Base-by-base conservation (phyloP, 2,329 filamentous ascomycete genomes). In the Blumeria hordei region DNA sequence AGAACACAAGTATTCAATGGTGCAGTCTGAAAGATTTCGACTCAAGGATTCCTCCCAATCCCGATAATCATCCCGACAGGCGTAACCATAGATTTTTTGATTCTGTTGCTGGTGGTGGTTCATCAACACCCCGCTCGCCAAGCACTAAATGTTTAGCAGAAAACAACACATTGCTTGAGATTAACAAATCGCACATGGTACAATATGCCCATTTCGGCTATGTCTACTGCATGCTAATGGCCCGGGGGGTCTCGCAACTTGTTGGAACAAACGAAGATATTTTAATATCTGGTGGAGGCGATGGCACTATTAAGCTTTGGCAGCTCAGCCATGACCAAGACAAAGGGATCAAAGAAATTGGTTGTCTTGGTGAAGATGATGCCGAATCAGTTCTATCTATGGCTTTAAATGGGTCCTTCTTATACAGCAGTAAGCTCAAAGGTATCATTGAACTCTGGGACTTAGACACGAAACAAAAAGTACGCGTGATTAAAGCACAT, bases 391-490 rank as follows among this genome's bases (percentile, higher is more conserved):
- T 82, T 11, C 71, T 95, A 57, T 92, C 86, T 0, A 74, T 98
- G 54, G 82, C 85, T 5, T 75, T 94, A 2, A 88, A 96, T 58
- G 88, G 87, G 0, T 88, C 88, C 0, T 93, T 98, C 60, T 73
- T 98, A 4, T 98, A 96, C 65, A 86, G 85, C 57, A 92, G 92
- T 50, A 84, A 93, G 61, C 76, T 88, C 0, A 81, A 85, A 41
- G 93, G 92, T 21, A 77, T 94, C 53, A 79, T 98, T 57, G 90
- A 96, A 65, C 78, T 98, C 10, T 98, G 93, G 90, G 93, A 98
- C 65, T 74, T 98, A 12, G 90, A 96, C 65, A 96, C 92, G 0
- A 81, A 83, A 55, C 92, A 98, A 68, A 81, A 92, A 52, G 74
- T 98, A 47, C 77, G 92, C 56, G 88, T 86, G 16, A 83, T 98